Evolutionary conservation across 805 yeast species (phyloP).

Genomic region (Lipomyces yamanashiensis): DNA sequence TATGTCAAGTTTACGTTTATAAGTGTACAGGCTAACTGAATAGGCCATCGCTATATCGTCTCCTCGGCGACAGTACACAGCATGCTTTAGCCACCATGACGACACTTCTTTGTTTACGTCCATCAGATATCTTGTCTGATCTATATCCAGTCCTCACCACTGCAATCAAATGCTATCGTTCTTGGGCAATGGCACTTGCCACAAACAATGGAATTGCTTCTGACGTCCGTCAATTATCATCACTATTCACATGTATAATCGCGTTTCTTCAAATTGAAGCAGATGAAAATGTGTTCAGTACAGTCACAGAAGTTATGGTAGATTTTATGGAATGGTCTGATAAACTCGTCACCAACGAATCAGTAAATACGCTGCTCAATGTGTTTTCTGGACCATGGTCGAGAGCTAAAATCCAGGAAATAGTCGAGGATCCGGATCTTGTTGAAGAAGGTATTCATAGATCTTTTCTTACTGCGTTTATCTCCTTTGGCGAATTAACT

Average conservation of each 20-base stretch:
- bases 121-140: conserved; percentile 10
- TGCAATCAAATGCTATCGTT: conserved; percentile 22
- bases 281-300: conserved; percentile 21
- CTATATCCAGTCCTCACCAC: conserved; percentile 15
- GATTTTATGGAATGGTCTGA: conserved; percentile 34
- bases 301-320: conserved; percentile 22
- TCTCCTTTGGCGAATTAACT: conserved; percentile 31
- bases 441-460: conserved; percentile 43
- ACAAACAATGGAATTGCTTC: conserved; percentile 5
- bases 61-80: conserved; percentile 11
- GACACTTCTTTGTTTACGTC: conserved; percentile 7
- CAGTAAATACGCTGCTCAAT: conserved; percentile 8
- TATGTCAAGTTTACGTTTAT: background rate
- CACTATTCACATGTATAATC: conserved; percentile 8
- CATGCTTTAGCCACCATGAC: conserved; percentile 12
- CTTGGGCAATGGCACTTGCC: conserved; percentile 29
- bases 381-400: conserved; percentile 26
- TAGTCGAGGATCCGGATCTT: conserved; percentile 45
- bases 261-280: conserved; percentile 20
- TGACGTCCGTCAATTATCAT: background rate
- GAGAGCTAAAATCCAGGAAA: conserved; percentile 43
- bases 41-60: conserved; percentile 15
- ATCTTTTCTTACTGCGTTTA: conserved; percentile 26
- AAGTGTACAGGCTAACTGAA: background rate
- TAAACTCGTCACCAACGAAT: conserved; percentile 13